Conservation (phyloP, 2,329 filamentous ascomycete genomes). For the Sclerotinia subarctica region DNA sequence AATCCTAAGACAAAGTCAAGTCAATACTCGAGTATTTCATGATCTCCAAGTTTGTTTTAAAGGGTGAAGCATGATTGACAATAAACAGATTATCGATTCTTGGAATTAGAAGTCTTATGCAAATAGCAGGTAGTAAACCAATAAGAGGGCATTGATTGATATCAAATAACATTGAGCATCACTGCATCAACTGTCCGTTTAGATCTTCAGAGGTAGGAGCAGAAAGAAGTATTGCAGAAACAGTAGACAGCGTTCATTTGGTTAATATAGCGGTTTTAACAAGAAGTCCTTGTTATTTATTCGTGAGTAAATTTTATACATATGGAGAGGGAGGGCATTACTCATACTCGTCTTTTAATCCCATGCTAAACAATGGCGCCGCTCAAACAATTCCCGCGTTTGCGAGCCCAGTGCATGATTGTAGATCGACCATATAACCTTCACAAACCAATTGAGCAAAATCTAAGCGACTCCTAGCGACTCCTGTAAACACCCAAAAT, state of each 20-base stretch:
- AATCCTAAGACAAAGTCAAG: neutral
- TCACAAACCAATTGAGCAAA: constrained; percentile 4
- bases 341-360: neutral
- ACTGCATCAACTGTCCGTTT: neutral
- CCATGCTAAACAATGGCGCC: constrained; percentile 1
- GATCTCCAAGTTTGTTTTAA: neutral
- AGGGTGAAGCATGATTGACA: neutral
- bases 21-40: neutral
- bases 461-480: neutral
- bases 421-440: constrained; percentile 9
- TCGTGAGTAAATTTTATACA: constrained; percentile 3
- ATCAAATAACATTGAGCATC: neutral
- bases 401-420: neutral
- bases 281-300: constrained; percentile 3
- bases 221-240: too few species aligned
- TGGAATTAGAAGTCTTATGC: too few species aligned
- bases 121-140: too few species aligned
- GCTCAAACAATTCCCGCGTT: neutral
- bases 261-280: neutral
- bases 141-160: too few species aligned
- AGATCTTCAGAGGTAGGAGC: neutral
- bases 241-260: neutral
- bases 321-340: constrained; percentile 12
- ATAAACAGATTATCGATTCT: neutral
- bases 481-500: constrained; percentile 1